These are phyloP conservation scores for Kwoniella newhampshirensis DNA, from an alignment of 768 basidiomycete genomes.

Conservation along the genomic window DNA sequence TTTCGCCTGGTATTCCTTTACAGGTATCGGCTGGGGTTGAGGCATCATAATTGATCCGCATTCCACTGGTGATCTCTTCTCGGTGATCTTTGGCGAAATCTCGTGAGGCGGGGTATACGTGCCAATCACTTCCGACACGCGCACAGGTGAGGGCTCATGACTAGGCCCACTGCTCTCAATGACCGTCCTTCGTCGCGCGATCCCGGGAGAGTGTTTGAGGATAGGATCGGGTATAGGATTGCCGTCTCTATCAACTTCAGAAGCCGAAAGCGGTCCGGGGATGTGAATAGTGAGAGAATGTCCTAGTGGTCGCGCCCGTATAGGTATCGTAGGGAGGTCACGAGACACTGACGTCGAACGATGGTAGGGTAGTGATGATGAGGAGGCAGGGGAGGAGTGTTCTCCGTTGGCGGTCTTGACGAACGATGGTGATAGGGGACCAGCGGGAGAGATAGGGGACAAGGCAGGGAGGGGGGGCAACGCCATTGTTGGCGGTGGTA, in stretches of 20 bases:
- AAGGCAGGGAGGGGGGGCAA: slow-evolving; percentile 31
- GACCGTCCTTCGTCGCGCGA: slow-evolving; percentile 32
- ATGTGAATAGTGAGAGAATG: slow-evolving; percentile 33
- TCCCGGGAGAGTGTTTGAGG: slow-evolving; percentile 26
- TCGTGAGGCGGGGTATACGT: slow-evolving; percentile 12
- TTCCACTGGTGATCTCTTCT: slow-evolving; percentile 12
- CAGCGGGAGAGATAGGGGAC: slow-evolving; percentile 34
- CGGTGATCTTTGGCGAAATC: slow-evolving; percentile 2
- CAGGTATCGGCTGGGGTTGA: slow-evolving; percentile 19
- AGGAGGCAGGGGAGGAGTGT: slow-evolving; percentile 7
- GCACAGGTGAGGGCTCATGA: slow-evolving; percentile 16
- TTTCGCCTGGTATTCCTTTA: slow-evolving; percentile 10
- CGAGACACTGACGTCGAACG: slow-evolving; percentile 3
- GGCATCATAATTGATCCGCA: slow-evolving; percentile 23
- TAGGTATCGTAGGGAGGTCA: slow-evolving; percentile 9
- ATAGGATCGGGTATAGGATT: slow-evolving; percentile 19
- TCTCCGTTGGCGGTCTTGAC: background rate
- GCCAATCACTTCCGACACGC: slow-evolving; percentile 5
- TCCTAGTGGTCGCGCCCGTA: slow-evolving; percentile 17
- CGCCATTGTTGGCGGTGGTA: slow-evolving; percentile 28
- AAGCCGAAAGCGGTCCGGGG: slow-evolving; percentile 16
- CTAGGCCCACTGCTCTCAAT: slow-evolving; percentile 16
- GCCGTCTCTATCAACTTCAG: slow-evolving; percentile 5
- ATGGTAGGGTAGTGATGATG: slow-evolving; percentile 9
- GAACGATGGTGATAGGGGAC: slow-evolving; percentile 1